Conservation (phyloP, 805 yeast species). For the Torulaspora microellipsoides region DNA sequence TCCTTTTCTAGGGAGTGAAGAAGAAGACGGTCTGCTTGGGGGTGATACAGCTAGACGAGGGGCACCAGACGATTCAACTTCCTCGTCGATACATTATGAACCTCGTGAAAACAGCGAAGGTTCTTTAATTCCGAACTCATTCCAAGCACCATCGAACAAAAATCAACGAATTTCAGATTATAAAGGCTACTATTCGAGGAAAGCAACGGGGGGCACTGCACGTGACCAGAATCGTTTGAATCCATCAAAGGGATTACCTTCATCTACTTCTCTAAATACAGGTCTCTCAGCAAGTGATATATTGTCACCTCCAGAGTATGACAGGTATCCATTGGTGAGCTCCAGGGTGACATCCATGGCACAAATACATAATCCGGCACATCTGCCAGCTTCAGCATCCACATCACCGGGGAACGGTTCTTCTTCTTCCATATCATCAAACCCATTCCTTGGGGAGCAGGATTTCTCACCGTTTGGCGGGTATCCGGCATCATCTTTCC, state of each 20-base stretch:
- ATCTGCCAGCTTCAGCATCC: slow-evolving; percentile 22
- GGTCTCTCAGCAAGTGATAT: slow-evolving; percentile 21
- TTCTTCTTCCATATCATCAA: slow-evolving; percentile 27
- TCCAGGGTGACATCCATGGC: slow-evolving; percentile 55
- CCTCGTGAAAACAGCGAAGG: slow-evolving; percentile 10
- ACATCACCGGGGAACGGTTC: slow-evolving; percentile 27
- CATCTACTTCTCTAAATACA: slow-evolving; percentile 15
- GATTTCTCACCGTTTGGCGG: slow-evolving; percentile 94
- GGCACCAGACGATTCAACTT: slow-evolving; percentile 9
- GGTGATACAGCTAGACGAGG: not conserved
- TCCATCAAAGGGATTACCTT: slow-evolving; percentile 12
- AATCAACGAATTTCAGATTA: slow-evolving; percentile 24
- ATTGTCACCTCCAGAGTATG: slow-evolving; percentile 52
- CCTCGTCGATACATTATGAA: slow-evolving; percentile 10
- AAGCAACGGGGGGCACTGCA: slow-evolving; percentile 5
- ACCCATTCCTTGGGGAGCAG: slow-evolving; percentile 48
- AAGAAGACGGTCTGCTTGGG: slow-evolving; percentile 8
- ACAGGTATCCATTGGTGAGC: slow-evolving; percentile 61
- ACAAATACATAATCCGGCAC: slow-evolving; percentile 9
- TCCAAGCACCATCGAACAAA: not conserved
- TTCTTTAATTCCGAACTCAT: slow-evolving; percentile 6
- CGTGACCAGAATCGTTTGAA: slow-evolving; percentile 6
- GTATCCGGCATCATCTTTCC: slow-evolving; percentile 89
- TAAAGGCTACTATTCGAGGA: slow-evolving; percentile 32
- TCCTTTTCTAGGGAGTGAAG: slow-evolving; percentile 17